These are phyloP conservation scores for Saccharum officinarum DNA, from an alignment of 176 grass and related monocot genomes.

Conservation along the genomic window DNA sequence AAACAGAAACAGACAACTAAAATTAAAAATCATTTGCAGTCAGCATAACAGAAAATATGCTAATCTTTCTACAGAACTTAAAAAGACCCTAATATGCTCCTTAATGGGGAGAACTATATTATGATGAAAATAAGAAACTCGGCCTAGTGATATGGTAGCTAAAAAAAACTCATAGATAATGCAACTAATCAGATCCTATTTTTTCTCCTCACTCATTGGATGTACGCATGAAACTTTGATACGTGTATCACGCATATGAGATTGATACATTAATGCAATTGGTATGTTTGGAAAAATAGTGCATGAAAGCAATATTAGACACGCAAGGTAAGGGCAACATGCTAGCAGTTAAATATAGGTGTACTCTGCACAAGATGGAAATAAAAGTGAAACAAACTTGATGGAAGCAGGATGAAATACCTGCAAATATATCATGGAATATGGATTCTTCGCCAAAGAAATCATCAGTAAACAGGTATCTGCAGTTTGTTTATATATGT, in stretches of 20 bases:
- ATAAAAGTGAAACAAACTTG: not conserved
- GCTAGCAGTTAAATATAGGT: not conserved
- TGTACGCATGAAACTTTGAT: constrained; percentile 8
- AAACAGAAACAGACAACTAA: constrained; percentile 2
- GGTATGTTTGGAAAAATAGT: not conserved
- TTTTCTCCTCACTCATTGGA: not conserved
- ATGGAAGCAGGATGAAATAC: constrained; percentile 46
- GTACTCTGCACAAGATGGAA: not conserved
- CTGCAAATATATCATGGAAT: constrained; percentile 98
- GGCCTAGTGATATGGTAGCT: not conserved
- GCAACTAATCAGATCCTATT: not conserved
- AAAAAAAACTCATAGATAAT: not conserved
- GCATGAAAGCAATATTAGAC: not conserved
- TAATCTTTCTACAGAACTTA: not conserved
- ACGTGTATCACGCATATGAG: not conserved
- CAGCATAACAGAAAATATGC: not conserved
- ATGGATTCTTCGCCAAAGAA: constrained; percentile 94
- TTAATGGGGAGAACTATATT: not conserved
- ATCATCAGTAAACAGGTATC: constrained; percentile 96
- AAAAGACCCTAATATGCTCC: not conserved
- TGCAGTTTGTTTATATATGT: constrained; percentile 40
- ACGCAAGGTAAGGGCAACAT: not conserved
- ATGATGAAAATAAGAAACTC: constrained; percentile 26
- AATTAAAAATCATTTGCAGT: not conserved
- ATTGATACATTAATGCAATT: constrained; percentile 20